A percentile compares a stretch with the other conserved stretches of the same genome.
phyloP scores from a whole-genome alignment of 306 rosid species.

The Vicia faba region DNA sequence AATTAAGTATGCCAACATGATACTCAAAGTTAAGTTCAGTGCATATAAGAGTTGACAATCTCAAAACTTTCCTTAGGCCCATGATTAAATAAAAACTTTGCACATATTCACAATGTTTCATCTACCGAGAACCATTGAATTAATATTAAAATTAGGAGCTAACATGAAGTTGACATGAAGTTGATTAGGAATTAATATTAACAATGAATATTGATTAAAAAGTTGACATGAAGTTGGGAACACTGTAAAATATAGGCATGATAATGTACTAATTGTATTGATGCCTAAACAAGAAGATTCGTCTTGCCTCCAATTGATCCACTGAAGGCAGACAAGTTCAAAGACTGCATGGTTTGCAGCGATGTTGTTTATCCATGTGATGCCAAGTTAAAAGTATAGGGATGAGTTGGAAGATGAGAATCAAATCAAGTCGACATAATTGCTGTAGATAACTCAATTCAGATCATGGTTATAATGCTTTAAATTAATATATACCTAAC shows the following conservation, averaged over 20 bases:
- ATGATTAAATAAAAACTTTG: neutral
- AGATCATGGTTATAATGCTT: too few relatives aligned
- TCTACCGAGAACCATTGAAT: neutral
- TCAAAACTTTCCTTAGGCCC: constrained; percentile 16
- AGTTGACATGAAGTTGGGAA: neutral
- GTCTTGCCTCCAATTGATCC: constrained; percentile 5
- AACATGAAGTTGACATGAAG: too few relatives aligned
- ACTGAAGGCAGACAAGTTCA: constrained; percentile 13
- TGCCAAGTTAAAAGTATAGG: neutral
- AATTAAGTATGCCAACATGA: neutral
- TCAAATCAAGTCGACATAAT: constrained; percentile 9
- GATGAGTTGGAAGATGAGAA: constrained; percentile 16
- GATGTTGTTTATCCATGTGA: constrained; percentile 30
- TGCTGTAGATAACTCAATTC: too few relatives aligned
- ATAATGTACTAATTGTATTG: neutral
- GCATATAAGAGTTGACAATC: constrained; percentile 16
- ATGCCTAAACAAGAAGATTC: constrained; percentile 30
- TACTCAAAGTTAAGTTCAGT: neutral
- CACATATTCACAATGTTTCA: neutral
- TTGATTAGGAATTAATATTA: neutral
- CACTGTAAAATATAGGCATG: constrained; percentile 23
- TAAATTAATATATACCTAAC: too few relatives aligned
- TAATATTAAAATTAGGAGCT: neutral
- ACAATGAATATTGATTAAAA: too few relatives aligned
- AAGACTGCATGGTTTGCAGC: too few relatives aligned